These are phyloP conservation scores for Coprinopsis marcescibilis DNA, from an alignment of 768 basidiomycete species.

Conservation along the genomic window DNA sequence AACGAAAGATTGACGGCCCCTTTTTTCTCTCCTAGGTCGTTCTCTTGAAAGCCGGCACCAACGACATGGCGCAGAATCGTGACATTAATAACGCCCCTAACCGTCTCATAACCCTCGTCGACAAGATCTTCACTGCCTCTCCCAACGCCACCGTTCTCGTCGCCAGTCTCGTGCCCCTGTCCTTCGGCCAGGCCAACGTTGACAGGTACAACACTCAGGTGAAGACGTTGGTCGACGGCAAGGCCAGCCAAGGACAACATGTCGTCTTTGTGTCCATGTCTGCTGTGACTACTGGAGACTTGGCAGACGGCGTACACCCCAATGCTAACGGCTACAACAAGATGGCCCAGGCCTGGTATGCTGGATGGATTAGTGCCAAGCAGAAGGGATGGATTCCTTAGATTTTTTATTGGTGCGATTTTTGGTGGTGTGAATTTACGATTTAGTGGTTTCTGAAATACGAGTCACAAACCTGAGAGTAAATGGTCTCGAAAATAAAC, in stretches of 20 bases:
- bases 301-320: constrained; percentile 10
- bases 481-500: too few species aligned
- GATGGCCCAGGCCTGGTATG: constrained; percentile 8
- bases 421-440: too few species aligned
- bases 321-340: constrained; percentile 8
- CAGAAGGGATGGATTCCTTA: constrained; percentile 9
- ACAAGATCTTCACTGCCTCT: constrained; percentile 11
- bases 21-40: constrained; percentile 3
- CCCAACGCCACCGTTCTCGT: constrained; percentile 9
- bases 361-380: constrained; percentile 8
- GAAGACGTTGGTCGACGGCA: background rate
- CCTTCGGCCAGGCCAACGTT: constrained; percentile 6
- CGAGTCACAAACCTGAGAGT: too few species aligned
- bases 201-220: constrained; percentile 3
- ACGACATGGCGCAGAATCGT: constrained; percentile 7
- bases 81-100: constrained; percentile 8
- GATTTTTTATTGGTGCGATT: too few species aligned
- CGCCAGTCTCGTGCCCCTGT: constrained; percentile 5
- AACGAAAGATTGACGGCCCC: background rate
- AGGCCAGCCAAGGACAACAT: constrained; percentile 1
- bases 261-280: constrained; percentile 8
- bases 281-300: background rate
- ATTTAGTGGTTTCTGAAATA: too few species aligned
- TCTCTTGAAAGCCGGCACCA: constrained; percentile 8
- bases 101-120: constrained; percentile 8